Evolutionary conservation across 768 basidiomycete genomes (phyloP), one percentile per base, ranked within the genome.

Genomic region (Galerina sulciceps): DNA sequence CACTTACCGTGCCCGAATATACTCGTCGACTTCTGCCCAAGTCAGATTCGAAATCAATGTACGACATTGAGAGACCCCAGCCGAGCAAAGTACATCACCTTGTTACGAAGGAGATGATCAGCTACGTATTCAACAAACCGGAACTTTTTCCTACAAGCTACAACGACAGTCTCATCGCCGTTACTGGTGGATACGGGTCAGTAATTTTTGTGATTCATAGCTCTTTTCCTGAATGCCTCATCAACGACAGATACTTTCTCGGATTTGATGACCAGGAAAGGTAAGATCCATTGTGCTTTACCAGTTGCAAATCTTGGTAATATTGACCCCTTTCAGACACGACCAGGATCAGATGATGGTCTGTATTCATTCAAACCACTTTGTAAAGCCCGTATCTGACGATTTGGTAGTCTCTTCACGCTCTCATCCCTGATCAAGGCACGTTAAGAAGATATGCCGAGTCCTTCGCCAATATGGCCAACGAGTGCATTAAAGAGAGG

Each of bases 361-460:
- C 14, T 20, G 10, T 1, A 47, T 46, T 34, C 11, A 10, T 41
- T 15, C 13, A 38, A 17, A 17, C 3, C 18, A 34, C 26, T n/a
- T 10, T 14, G 14, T 14, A 2, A 14, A 34, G 10, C 10, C 35
- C 9, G 13, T 15, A 10, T n/a, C 23, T 53, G 20, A 53, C 4
- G 10, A 14, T 23, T 0, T 13, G 14, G 40, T 13, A 51, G 49
- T 17, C 56, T 42, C n/a, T 58, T 26, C 49, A 58, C 26, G 56
- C 56, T 9, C 48, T 58, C 17, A 50, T 58, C 49, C 56, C 56
- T 20, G 56, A 58, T 36, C 23, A 35, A 17, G 36, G 59, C 9
- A 57, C 64, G 4, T 45, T 58, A 3, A 35, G 17, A 35, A 59
- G 67, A 20, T 67, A 69, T 40, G 67, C 61, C 2, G 43, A 53